Conservation (phyloP, 768 basidiomycete genomes). For the Calocybe gangraenosa region DNA sequence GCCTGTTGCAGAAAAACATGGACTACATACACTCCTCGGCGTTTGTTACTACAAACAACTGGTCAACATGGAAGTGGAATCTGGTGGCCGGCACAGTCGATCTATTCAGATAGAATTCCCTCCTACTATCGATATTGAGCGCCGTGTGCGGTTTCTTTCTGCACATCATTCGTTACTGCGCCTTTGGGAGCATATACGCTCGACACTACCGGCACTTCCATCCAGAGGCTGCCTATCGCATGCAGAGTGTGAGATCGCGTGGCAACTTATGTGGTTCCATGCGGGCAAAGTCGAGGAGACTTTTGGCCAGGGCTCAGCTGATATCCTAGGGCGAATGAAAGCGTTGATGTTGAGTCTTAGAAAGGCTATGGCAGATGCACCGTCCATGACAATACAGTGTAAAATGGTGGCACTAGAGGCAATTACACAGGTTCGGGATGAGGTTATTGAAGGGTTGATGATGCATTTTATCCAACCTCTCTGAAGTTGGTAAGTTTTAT, state of each 20-base stretch:
- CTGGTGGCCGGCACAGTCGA: conserved; percentile 21
- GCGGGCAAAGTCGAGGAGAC: conserved; percentile 45
- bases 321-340: conserved; percentile 58
- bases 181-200: conserved; percentile 51
- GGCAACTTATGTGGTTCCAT: conserved; percentile 50
- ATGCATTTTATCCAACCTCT: conserved; percentile 26
- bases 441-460: conserved; percentile 34
- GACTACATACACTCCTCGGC: conserved; percentile 37
- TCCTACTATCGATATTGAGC: conserved; percentile 26
- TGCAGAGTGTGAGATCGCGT: conserved; percentile 42
- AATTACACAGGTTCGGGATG: conserved; percentile 34
- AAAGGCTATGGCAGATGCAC: conserved; percentile 29
- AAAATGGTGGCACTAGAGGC: conserved; percentile 42
- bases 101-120: conserved; percentile 26
- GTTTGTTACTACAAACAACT: conserved; percentile 52
- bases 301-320: conserved; percentile 39
- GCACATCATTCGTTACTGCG: conserved; percentile 54
- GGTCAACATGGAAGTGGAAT: conserved; percentile 29
- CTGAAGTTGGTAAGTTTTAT: too few species aligned
- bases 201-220: conserved; percentile 39
- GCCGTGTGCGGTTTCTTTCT: conserved; percentile 46
- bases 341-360: conserved; percentile 35
- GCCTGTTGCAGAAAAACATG: conserved; percentile 39
- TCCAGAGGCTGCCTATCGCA: conserved; percentile 44
- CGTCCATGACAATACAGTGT: conserved; percentile 35